Conservation (phyloP, 73 alveolate species). For the Effrenium voratum region DNA sequence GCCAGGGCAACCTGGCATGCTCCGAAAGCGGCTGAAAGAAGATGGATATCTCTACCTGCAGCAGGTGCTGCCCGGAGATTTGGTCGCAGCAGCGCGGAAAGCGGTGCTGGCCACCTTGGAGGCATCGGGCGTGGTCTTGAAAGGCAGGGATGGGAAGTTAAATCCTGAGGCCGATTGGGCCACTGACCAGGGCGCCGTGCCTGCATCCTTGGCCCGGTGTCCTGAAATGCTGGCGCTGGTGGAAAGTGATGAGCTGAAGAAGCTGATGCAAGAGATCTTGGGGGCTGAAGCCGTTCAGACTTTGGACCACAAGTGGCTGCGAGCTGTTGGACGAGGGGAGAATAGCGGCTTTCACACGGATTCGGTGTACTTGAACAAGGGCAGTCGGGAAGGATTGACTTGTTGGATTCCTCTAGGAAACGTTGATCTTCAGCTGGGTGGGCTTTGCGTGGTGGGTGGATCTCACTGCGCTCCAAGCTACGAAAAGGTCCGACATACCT, state of each 20-base stretch:
- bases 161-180: slow-evolving; percentile 9
- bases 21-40: slow-evolving; percentile 28
- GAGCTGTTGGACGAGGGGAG: slow-evolving; percentile 78
- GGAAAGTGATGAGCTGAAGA: not conserved
- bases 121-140: slow-evolving; percentile 25
- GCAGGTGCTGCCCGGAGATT: slow-evolving; percentile 58
- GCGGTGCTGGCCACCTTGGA: slow-evolving; percentile 56
- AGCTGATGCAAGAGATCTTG: slow-evolving; percentile 25
- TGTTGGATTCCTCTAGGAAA: slow-evolving; percentile 89
- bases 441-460: slow-evolving; percentile 57
- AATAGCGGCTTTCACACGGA: slow-evolving; percentile 88
- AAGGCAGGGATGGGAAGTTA: slow-evolving; percentile 47
- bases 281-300: not conserved
- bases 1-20: slow-evolving; percentile 5
- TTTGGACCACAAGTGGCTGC: slow-evolving; percentile 90
- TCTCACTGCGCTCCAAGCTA: slow-evolving; percentile 46
- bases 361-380: slow-evolving; percentile 82
- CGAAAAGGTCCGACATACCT: slow-evolving; percentile 51
- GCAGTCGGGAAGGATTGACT: slow-evolving; percentile 75
- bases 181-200: slow-evolving; percentile 73
- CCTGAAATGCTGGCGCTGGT: slow-evolving; percentile 84
- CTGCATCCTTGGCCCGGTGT: slow-evolving; percentile 57
- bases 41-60: slow-evolving; percentile 58
- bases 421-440: slow-evolving; percentile 43
- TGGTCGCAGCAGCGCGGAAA: slow-evolving; percentile 34